Percentiles rank a stretch among this genome's conserved stretches.
Evolutionary conservation across 305 asterid species (phyloP).

Genomic region (Lippia alba): DNA sequence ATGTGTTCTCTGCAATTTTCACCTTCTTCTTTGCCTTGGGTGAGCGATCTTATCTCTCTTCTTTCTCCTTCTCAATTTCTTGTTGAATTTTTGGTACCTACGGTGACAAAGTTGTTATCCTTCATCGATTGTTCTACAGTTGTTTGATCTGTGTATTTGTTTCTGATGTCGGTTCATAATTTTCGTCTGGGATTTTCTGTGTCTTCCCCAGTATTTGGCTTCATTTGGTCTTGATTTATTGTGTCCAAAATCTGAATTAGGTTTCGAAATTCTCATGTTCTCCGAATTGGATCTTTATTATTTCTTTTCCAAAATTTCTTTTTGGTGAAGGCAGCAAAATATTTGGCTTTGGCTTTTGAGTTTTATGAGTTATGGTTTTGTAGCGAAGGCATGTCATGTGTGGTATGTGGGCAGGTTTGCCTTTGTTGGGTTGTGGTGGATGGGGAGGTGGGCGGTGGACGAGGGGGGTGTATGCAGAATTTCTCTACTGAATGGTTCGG

Average conservation of each 20-base stretch:
- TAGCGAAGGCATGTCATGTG: not conserved
- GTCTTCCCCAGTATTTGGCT: slow-evolving; percentile 15
- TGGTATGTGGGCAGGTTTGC: not conserved
- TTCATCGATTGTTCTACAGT: slow-evolving; percentile 17
- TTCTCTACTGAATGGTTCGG: slow-evolving; percentile 25
- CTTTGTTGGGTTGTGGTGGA: not conserved
- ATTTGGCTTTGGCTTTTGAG: not conserved
- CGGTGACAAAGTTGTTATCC: not conserved
- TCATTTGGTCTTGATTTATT: slow-evolving; percentile 6
- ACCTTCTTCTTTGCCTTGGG: slow-evolving; percentile 93
- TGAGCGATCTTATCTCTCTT: slow-evolving; percentile 35
- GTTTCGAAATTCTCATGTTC: slow-evolving; percentile 11
- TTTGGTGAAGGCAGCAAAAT: not conserved
- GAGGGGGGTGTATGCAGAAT: slow-evolving; percentile 5
- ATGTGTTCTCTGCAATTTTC: slow-evolving; percentile 85
- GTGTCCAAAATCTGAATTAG: slow-evolving; percentile 23
- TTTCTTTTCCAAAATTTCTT: not conserved
- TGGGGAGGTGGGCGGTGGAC: no score
- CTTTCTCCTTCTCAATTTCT: slow-evolving; percentile 1
- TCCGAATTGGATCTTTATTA: slow-evolving; percentile 23
- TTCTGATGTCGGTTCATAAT: slow-evolving; percentile 33
- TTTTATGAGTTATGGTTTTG: slow-evolving; percentile 1
- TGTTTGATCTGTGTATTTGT: slow-evolving; percentile 35
- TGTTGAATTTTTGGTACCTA: slow-evolving; percentile 13
- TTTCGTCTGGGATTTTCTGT: slow-evolving; percentile 38